Evolutionary conservation across 2,329 filamentous ascomycete species (phyloP), one percentile per base, ranked within the genome.

Genomic region (Cryphonectria naterciae): DNA sequence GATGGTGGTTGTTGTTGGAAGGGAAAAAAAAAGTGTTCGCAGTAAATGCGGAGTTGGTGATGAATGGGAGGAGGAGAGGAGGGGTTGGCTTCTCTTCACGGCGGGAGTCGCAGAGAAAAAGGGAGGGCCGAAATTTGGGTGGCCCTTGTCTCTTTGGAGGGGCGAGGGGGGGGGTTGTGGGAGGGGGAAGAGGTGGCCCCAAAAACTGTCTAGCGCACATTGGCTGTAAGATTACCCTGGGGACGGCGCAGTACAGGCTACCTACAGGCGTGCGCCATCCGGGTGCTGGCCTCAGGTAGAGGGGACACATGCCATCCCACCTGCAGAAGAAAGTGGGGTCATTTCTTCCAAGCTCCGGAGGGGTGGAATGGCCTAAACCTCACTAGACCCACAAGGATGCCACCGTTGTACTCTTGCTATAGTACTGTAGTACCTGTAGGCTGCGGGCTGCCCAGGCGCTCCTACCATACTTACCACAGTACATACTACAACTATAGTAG

Each of bases 21-120:
- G 28, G n/a, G 4, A 5, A n/a, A 8, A n/a, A 49, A 49, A 43
- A 62, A 35, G n/a, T 46, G 58, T 56, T 69, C 62, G 61, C 54
- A 56, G 10, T 17, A 68, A 75, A 76, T 73, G 74, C 73, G 69
- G 76, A 74, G 75, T 73, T 74, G 75, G 72, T 72, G 75, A 73
- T 72, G 74, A 72, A 72, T 74, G 28, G 63, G 72, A 74, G 77
- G 71, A 71, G 70, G 72, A 76, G 77, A 74, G 73, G 75, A 75
- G 76, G 76, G 72, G 75, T 75, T 74, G 74, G 77, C 73, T 75
- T 74, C 72, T 75, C 75, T 77, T 35, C 41, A 25, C 41, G 77
- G 74, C 75, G 73, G 72, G 74, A 76, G 77, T 74, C 73, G 74
- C 72, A 68, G 72, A 73, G 70, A 73, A 72, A 74, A 75, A 73